phyloP scores from a whole-genome alignment of 2,329 filamentous ascomycete species.

The Thyridium curvatum region DNA sequence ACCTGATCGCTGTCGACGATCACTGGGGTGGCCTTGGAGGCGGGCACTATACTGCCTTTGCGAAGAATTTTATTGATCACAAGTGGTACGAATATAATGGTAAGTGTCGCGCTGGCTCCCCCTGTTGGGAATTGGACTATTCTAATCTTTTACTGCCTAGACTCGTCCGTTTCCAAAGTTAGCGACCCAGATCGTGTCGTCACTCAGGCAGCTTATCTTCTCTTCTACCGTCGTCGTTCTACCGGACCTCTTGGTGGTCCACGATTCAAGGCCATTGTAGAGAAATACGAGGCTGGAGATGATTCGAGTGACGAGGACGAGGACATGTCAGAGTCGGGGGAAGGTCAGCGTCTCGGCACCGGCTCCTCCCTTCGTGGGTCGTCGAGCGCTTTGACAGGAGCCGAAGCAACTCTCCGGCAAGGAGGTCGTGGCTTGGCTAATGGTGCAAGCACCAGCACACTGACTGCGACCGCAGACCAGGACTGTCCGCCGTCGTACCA shows the following conservation, averaged over 20 bases:
- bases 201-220: conserved; percentile 75
- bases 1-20: conserved; percentile 92
- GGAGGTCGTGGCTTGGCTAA: conserved; percentile 54
- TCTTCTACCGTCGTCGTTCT: conserved; percentile 91
- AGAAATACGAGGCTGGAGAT: conserved; percentile 48
- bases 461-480: neutral
- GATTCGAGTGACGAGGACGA: conserved; percentile 36
- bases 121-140: neutral
- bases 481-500: conserved; percentile 20
- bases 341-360: conserved; percentile 79
- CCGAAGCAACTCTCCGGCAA: conserved; percentile 66
- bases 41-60: conserved; percentile 92
- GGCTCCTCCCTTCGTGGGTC: conserved; percentile 82
- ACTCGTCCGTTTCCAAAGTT: conserved; percentile 63
- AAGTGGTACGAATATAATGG: conserved; percentile 98
- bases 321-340: conserved; percentile 55
- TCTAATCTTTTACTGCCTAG: conserved; percentile 44
- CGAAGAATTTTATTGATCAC: conserved; percentile 83
- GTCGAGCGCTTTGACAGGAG: conserved; percentile 80
- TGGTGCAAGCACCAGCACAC: conserved; percentile 12
- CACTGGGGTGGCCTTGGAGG: conserved; percentile 91
- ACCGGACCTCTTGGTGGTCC: conserved; percentile 71
- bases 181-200: conserved; percentile 58
- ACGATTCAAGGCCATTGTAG: conserved; percentile 64
- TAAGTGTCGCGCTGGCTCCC: conserved; percentile 36